phyloP scores from a whole-genome alignment of 2,329 filamentous ascomycete genomes.

The Aspergillus versicolor region DNA sequence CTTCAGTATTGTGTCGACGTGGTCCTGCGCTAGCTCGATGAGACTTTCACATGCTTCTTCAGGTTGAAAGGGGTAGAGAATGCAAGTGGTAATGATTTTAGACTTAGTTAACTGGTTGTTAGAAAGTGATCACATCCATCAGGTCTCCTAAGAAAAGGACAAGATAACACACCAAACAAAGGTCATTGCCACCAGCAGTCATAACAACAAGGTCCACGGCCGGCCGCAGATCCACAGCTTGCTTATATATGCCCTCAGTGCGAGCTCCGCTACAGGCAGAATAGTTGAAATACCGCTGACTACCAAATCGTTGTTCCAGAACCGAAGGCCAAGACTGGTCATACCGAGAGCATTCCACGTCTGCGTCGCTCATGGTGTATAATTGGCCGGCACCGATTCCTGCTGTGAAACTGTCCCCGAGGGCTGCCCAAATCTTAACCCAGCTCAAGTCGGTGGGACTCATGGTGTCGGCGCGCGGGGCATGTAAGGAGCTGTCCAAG shows the following conservation, averaged over 20 bases:
- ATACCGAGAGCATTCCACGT: slow-evolving; percentile 22
- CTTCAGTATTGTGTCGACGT: slow-evolving; percentile 1
- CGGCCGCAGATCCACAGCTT: slow-evolving; percentile 22
- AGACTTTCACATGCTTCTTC: slow-evolving; percentile 13
- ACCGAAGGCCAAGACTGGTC: slow-evolving; percentile 7
- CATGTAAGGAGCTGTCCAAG: neutral
- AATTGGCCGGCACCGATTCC: slow-evolving; percentile 34
- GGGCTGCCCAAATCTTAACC: slow-evolving; percentile 34
- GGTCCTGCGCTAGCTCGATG: neutral
- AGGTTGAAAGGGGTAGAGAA: slow-evolving; percentile 15
- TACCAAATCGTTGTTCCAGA: neutral
- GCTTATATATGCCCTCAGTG: slow-evolving; percentile 1
- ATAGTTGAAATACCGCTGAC: slow-evolving; percentile 2
- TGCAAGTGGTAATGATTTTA: slow-evolving; percentile 20
- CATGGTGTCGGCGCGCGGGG: neutral
- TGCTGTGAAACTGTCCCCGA: slow-evolving; percentile 43
- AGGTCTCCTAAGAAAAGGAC: no score
- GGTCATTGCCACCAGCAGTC: slow-evolving; percentile 41
- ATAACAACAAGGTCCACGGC: slow-evolving; percentile 38
- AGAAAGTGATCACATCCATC: neutral
- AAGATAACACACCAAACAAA: slow-evolving; percentile 29
- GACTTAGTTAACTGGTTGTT: neutral
- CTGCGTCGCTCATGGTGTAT: slow-evolving; percentile 24
- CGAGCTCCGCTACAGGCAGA: slow-evolving; percentile 9
- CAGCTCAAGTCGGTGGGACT: slow-evolving; percentile 19